Percentiles rank a stretch among this genome's conserved stretches.
phyloP scores from a whole-genome alignment of 495 filamentous ascomycete species.

The Penicillium coprophilum region DNA sequence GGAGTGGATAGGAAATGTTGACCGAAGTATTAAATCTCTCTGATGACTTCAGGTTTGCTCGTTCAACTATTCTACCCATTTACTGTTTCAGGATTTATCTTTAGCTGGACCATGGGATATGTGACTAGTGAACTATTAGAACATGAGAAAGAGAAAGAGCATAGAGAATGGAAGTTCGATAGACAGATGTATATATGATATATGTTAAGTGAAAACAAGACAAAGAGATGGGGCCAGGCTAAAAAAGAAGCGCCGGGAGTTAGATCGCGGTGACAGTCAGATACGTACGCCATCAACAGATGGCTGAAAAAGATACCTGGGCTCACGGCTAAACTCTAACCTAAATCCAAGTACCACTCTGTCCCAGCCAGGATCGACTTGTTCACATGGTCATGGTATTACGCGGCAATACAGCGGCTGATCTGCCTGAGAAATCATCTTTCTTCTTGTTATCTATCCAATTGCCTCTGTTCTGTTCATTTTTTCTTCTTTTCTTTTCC shows the following conservation, averaged over 20 bases:
- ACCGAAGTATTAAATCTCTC: slow-evolving; percentile 8
- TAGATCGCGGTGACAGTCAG: slow-evolving; percentile 12
- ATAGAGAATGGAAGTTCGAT: background rate
- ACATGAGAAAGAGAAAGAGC: background rate
- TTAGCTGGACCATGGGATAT: background rate
- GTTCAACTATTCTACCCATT: slow-evolving; percentile 7
- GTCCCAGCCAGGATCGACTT: slow-evolving; percentile 6
- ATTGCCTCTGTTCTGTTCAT: slow-evolving; percentile 13
- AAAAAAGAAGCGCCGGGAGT: slow-evolving; percentile 27
- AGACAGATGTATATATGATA: background rate
- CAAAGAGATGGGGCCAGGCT: slow-evolving; percentile 18
- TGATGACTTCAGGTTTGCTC: slow-evolving; percentile 27
- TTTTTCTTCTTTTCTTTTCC: slow-evolving; percentile 11
- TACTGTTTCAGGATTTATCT: background rate
- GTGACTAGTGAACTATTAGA: background rate
- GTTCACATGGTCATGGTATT: slow-evolving; percentile 10
- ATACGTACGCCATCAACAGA: slow-evolving; percentile 2
- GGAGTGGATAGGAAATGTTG: slow-evolving; percentile 25
- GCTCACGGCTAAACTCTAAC: too few species aligned
- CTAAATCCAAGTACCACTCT: background rate
- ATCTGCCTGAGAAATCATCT: slow-evolving; percentile 22
- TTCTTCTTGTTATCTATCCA: slow-evolving; percentile 34
- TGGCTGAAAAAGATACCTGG: slow-evolving; percentile 11
- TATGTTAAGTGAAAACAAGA: background rate
- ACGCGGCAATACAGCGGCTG: slow-evolving; percentile 24